Conservation (phyloP, 352 stramenopile genomes). For the Phytophthora aleatoria region DNA sequence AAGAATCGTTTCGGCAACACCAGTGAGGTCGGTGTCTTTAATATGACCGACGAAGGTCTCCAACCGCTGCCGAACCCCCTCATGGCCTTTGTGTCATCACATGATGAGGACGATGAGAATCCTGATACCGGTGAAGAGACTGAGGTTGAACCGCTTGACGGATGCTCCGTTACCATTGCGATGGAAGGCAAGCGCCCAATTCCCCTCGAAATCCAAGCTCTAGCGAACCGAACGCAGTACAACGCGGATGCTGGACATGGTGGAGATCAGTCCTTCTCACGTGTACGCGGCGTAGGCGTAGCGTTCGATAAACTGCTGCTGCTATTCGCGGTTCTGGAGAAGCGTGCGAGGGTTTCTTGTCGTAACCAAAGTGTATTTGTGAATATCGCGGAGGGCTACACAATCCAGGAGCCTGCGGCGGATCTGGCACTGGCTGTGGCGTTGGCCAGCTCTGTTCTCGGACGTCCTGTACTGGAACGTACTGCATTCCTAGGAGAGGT, state of each 20-base stretch:
- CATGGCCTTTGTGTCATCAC: constrained; percentile 76
- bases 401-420: constrained; percentile 79
- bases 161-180: constrained; percentile 90
- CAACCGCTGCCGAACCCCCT: constrained; percentile 80
- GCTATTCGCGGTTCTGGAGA: constrained; percentile 96
- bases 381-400: constrained; percentile 86
- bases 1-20: constrained; percentile 98
- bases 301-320: constrained; percentile 92
- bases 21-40: constrained; percentile 96
- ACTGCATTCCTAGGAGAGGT: constrained; percentile 82
- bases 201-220: constrained; percentile 94
- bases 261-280: constrained; percentile 47
- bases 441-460: constrained; percentile 70
- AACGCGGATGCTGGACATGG: constrained; percentile 30
- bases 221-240: constrained; percentile 79
- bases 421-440: constrained; percentile 80
- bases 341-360: constrained; percentile 81
- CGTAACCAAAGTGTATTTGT: constrained; percentile 85
- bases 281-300: constrained; percentile 77
- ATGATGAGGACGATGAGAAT: constrained; percentile 35
- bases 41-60: constrained; percentile 91
- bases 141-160: constrained; percentile 51
- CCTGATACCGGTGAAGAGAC: constrained; percentile 29
- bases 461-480: constrained; percentile 55
- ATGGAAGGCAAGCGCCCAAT: constrained; percentile 95